A percentile compares a stretch with the other conserved stretches of the same genome.
Evolutionary conservation across 176 grass and related monocot genomes (phyloP).

Genomic region (Guadua angustifolia): DNA sequence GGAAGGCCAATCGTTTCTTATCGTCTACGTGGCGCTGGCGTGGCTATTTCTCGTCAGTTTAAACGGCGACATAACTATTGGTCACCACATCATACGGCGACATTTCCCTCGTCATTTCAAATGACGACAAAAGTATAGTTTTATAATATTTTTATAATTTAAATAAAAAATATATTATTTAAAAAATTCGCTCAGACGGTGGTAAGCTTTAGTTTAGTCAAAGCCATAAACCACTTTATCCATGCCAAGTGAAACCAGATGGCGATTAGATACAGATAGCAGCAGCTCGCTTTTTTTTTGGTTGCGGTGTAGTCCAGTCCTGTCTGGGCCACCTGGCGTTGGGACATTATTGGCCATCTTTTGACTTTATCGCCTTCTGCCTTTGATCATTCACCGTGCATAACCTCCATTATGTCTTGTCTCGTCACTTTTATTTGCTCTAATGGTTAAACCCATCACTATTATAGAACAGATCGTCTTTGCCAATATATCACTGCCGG

Average conservation of each 20-base stretch:
- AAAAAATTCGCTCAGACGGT: no score
- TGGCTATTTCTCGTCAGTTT: no score
- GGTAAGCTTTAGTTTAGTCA: background rate
- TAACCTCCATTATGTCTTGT: background rate
- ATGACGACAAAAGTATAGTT: no score
- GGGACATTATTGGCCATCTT: background rate
- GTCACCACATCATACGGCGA: no score
- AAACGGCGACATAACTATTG: no score
- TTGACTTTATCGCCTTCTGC: background rate
- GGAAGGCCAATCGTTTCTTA: no score
- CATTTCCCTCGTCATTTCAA: no score
- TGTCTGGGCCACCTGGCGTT: background rate
- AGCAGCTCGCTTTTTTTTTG: background rate
- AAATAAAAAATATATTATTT: no score
- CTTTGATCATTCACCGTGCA: background rate
- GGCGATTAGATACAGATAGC: conserved; percentile 8
- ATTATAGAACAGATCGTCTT: no score
- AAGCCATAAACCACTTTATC: conserved; percentile 22
- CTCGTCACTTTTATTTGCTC: background rate
- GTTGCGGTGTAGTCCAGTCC: background rate
- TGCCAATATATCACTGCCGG: no score
- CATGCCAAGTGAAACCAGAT: conserved; percentile 8
- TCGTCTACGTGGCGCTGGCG: no score
- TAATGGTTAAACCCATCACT: background rate
- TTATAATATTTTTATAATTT: no score